Base-by-base conservation (phyloP, 768 basidiomycete genomes). In the Candolleomyces eurysporus region DNA sequence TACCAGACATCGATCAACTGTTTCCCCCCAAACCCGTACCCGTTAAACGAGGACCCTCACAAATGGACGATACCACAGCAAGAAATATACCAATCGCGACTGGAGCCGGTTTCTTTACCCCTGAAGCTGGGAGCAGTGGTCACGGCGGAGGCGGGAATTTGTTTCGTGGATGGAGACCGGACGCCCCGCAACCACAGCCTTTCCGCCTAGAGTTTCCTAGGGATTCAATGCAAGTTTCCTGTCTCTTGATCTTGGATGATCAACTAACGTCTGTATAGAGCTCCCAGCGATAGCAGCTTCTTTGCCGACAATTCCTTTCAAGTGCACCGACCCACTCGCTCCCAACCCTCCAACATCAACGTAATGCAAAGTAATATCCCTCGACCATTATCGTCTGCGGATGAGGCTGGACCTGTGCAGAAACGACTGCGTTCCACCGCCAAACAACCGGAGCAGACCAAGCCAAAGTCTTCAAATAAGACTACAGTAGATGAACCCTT, bases 331-430 rank as follows among this genome's bases (percentile, higher is more conserved):
- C 67, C 73, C 53, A 78, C 77, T 63, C 78, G 76, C 61, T 74
- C 75, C 49, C 84, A 81, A 63, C 73, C 79, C 56, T 65, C 68
- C 19, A 73, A 74, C 64, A 66, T 68, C 36, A 36, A 36, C 45
- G 69, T 79, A 39, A 75, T 76, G 54, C 85, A 85, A 68, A 76
- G 77, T 55, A 78, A 80, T 67, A 73, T 79, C 46, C 80, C 85
- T 53, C 84, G 91, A 57, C 88, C 91, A 21, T 84, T 92, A 60
- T 92, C 91, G 60, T 92, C 91, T 39, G 87, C 90, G 48, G 91
- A 93, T 71, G 91, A 93, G 76, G 81, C 83, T 58, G 91, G 90
- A 48, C 91, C 91, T 39, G 86, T 85, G 56, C 81, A 84, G 65
- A 93, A 93, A 78, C 87, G 85, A 70, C 72, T 90, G 64, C 87